Base-by-base conservation (phyloP, 2,329 filamentous ascomycete genomes). In the Stemphylium vesicarium region DNA sequence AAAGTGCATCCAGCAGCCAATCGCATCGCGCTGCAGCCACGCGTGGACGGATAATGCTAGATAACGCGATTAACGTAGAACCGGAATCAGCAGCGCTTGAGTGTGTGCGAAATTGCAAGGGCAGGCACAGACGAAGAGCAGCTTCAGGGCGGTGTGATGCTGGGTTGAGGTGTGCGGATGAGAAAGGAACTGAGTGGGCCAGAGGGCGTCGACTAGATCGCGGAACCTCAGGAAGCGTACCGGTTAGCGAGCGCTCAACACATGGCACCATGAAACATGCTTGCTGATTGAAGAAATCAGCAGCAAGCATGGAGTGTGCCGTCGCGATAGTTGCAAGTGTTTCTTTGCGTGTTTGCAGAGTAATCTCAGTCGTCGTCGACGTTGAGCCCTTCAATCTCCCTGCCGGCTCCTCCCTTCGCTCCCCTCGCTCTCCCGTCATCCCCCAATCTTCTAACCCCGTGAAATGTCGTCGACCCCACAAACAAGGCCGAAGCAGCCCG, bases 31-130 rank as follows among this genome's bases (percentile, higher is more conserved):
- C 31, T 24, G n/a, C 31, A 41, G 51, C 42, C 41, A 36, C 49
- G 31, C 57, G 56, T 59, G 55, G 52, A 53, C 44, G 29, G 24
- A 46, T 42, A 32, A 57, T 55, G 62, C 56, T 46, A 67, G 64
- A 66, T 68, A 66, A 71, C 56, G 64, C 64, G 65, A 61, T 63
- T 63, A 62, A 57, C 56, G 59, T 59, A 57, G 20, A 35, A 37
- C 32, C 56, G 48, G 49, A 46, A 24, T 16, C 41, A 59, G 33
- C 51, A 48, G 54, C 40, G 26, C 38, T 39, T 44, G 46, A 46
- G 56, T 26, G 52, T 48, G 51, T 37, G 52, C 41, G 42, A 51
- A 46, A 51, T 57, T 54, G 43, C 53, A 44, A 37, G 60, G 60
- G 55, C 51, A 57, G 53, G 62, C 50, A 62, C 53, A 57, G 53